A percentile compares a stretch with the other conserved stretches of the same genome.
These are phyloP conservation scores for Neurospora sp. DNA, from an alignment of 495 filamentous ascomycete genomes.

Conservation along the genomic window DNA sequence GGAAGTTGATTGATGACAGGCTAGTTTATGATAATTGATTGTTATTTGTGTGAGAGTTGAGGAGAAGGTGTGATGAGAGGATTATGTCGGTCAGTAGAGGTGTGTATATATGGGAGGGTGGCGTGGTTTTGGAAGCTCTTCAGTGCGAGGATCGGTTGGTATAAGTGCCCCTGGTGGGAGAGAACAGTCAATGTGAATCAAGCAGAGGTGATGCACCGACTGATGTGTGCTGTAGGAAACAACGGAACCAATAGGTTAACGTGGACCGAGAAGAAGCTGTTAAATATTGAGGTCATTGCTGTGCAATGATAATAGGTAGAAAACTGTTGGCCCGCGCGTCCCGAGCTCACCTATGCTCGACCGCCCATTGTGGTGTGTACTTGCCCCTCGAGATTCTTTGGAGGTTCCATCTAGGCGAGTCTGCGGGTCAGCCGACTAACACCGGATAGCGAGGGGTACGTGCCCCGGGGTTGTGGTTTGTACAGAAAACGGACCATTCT, in stretches of 20 bases:
- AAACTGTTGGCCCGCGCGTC: background rate
- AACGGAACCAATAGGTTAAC: background rate
- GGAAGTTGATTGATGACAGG: background rate
- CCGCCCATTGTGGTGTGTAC: background rate
- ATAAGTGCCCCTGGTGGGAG: background rate
- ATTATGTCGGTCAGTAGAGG: background rate
- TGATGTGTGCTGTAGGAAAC: background rate
- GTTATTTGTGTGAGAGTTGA: background rate
- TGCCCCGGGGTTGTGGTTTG: background rate
- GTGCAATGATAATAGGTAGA: background rate
- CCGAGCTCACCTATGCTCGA: background rate
- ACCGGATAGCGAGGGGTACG: background rate
- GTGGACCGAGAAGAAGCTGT: background rate
- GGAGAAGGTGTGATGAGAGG: background rate
- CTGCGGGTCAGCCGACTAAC: background rate
- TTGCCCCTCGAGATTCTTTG: background rate
- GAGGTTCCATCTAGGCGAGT: background rate
- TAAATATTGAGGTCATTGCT: background rate
- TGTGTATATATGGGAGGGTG: background rate
- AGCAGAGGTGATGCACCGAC: background rate
- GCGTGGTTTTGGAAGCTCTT: background rate
- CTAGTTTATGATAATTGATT: background rate
- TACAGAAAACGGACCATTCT: background rate
- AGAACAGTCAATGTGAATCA: background rate
- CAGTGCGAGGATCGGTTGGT: background rate